A percentile compares a stretch with the other conserved stretches of the same genome.
These are phyloP conservation scores for Hibiscus mutabilis DNA, from an alignment of 345 rosid genomes.

Conservation along the genomic window DNA sequence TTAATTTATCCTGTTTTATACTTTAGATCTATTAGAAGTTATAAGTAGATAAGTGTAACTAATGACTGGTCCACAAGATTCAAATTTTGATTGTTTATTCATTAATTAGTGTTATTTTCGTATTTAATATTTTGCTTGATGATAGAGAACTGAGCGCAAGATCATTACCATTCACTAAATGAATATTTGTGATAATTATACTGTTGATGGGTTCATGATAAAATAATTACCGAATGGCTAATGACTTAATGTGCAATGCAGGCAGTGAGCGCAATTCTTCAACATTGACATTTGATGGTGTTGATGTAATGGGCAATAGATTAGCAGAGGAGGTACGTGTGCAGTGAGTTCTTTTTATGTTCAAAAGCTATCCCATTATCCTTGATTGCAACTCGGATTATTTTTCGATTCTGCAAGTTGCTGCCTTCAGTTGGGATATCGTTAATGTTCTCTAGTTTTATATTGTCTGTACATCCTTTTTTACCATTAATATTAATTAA, in stretches of 20 bases:
- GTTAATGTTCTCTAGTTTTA: neutral
- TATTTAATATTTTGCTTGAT: neutral
- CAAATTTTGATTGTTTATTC: neutral
- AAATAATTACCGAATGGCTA: constrained; percentile 6
- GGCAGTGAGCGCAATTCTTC: constrained; percentile 64
- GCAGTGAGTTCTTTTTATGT: constrained; percentile 7
- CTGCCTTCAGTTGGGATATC: neutral
- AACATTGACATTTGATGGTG: constrained; percentile 67
- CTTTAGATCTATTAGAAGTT: neutral
- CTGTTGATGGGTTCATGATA: neutral
- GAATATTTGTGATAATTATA: neutral
- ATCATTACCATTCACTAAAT: neutral
- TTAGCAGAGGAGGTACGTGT: constrained; percentile 68
- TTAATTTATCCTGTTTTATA: neutral
- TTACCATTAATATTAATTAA: neutral
- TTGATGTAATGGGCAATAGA: constrained; percentile 85
- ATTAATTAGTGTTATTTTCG: neutral
- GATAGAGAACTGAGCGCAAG: neutral
- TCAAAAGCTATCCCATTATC: neutral
- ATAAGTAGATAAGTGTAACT: neutral
- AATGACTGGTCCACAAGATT: neutral
- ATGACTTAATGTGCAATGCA: constrained; percentile 29
- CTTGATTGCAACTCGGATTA: neutral
- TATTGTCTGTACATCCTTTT: neutral
- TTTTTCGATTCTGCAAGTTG: neutral